A percentile compares a stretch with the other conserved stretches of the same genome.
Conservation (phyloP, 441 rosid species). For the Lepidium campestre region DNA sequence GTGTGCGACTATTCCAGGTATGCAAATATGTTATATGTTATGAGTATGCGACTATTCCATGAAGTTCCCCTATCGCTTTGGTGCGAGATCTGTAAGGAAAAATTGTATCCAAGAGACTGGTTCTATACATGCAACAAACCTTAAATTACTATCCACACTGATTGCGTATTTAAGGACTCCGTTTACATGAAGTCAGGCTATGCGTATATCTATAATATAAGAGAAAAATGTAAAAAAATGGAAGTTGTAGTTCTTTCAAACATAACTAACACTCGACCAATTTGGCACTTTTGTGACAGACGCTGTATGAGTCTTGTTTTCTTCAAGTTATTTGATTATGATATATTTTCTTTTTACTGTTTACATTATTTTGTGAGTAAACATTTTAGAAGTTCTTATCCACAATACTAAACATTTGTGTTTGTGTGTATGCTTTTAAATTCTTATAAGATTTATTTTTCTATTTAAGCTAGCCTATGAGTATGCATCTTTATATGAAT, state of each 20-base stretch:
- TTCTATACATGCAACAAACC: neutral
- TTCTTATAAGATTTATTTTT: no score
- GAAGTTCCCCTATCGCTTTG: neutral
- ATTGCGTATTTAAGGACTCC: neutral
- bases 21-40: neutral
- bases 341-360: neutral
- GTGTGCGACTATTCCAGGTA: neutral
- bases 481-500: no score
- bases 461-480: no score
- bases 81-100: neutral
- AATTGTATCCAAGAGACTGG: neutral
- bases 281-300: neutral
- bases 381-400: no score
- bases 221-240: no score
- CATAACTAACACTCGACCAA: neutral
- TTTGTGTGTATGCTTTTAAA: no score
- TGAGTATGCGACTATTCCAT: neutral
- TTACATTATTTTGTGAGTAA: neutral
- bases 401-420: no score
- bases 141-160: neutral
- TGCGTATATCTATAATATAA: no score
- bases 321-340: neutral
- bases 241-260: neutral
- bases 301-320: neutral
- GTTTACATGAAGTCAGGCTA: neutral